Conservation (phyloP, 495 filamentous ascomycete genomes). For the Podospora anserina region DNA sequence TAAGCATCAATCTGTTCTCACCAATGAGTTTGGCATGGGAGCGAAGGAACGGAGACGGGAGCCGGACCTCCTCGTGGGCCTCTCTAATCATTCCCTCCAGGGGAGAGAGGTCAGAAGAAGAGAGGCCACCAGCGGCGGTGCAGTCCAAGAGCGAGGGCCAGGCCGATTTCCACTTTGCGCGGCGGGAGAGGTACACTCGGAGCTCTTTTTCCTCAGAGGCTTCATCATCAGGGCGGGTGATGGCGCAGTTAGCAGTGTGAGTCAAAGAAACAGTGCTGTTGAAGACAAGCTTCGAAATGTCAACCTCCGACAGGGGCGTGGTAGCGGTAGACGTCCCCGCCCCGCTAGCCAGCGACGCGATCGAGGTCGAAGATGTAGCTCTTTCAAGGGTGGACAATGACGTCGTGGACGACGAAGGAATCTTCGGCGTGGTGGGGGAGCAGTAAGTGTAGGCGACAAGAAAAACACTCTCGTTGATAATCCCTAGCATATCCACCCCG, state of each 20-base stretch:
- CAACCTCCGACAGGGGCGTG: not conserved
- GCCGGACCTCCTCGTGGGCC: not conserved
- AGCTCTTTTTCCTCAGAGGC: not conserved
- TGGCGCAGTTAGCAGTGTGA: not conserved
- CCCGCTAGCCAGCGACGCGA: not conserved
- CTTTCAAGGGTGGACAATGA: not conserved
- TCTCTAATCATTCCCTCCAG: not conserved
- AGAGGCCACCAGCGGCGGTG: not conserved
- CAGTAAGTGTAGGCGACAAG: not conserved
- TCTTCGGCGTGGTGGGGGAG: not conserved
- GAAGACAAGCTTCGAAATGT: not conserved
- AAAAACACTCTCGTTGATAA: constrained; percentile 4
- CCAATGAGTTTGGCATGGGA: not conserved
- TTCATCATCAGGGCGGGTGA: too few relatives aligned
- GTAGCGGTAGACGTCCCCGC: not conserved
- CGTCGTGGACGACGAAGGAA: too few relatives aligned
- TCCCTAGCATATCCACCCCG: constrained; percentile 5
- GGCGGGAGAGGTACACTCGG: not conserved
- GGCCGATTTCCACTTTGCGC: not conserved
- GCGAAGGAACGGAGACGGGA: not conserved
- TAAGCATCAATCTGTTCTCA: not conserved
- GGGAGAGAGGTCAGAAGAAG: not conserved
- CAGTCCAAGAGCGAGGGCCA: not conserved
- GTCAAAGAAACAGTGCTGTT: not conserved
- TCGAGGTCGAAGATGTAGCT: not conserved